Conservation (phyloP, 139 green algal genomes). For the Edaphochlamys debaryana region DNA sequence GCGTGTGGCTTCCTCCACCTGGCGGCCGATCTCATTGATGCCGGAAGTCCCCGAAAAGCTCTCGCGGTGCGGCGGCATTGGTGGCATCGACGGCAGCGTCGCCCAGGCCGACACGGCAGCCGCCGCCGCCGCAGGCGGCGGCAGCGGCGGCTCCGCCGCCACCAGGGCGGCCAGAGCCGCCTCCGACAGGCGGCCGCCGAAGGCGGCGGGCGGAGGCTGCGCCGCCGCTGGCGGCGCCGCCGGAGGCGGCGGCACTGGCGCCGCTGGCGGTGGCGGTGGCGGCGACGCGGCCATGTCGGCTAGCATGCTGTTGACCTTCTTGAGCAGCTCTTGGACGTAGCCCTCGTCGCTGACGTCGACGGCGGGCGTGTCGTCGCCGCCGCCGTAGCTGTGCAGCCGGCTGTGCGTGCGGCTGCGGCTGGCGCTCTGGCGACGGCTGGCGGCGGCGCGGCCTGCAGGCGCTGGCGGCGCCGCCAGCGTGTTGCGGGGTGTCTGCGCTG, state of each 20-base stretch:
- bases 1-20: slow-evolving; percentile 18
- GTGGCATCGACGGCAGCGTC: neutral
- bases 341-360: neutral
- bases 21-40: slow-evolving; percentile 1
- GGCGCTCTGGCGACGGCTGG: neutral
- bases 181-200: neutral
- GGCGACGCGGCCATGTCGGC: neutral
- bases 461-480: no score
- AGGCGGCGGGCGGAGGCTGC: neutral
- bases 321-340: slow-evolving; percentile 14
- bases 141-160: neutral
- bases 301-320: slow-evolving; percentile 11
- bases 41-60: neutral
- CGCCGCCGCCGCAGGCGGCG: neutral
- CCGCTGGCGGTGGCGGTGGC: no score
- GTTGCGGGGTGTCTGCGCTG: neutral
- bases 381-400: neutral
- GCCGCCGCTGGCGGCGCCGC: neutral
- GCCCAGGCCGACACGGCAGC: neutral
- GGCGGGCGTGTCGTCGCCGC: neutral
- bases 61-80: neutral
- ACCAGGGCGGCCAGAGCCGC: neutral
- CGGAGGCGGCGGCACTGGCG: no score
- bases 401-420: neutral
- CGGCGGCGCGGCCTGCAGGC: no score